phyloP scores from a whole-genome alignment of 2,329 filamentous ascomycete species.

The Pleoardoris graminearum region DNA sequence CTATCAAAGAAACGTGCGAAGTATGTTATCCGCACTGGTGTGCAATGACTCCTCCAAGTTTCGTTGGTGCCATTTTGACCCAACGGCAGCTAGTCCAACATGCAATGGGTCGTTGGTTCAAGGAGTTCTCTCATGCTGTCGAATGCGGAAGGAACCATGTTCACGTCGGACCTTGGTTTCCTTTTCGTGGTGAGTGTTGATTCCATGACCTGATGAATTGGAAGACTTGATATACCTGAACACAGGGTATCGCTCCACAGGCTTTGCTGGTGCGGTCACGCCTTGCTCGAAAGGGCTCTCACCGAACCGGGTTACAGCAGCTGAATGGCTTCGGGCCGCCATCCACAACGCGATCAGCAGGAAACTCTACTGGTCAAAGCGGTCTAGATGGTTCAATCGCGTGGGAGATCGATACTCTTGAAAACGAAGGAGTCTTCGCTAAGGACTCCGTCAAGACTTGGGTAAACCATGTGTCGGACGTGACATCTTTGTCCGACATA shows the following conservation, averaged over 20 bases:
- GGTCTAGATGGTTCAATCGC: constrained; percentile 64
- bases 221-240: constrained; percentile 67
- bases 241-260: constrained; percentile 57
- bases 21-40: no score
- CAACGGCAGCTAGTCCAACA: no score
- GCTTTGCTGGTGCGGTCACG: constrained; percentile 61
- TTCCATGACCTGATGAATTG: constrained; percentile 68
- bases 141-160: no score
- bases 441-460: constrained; percentile 49
- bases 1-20: no score
- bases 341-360: constrained; percentile 65
- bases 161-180: no score
- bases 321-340: constrained; percentile 64
- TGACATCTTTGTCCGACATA: constrained; percentile 60
- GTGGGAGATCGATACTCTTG: constrained; percentile 59
- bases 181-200: no score
- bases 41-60: not conserved
- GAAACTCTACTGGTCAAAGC: constrained; percentile 54
- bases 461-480: constrained; percentile 57
- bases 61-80: not conserved
- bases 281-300: constrained; percentile 53
- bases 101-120: no score
- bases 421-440: constrained; percentile 62
- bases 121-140: no score
- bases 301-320: constrained; percentile 60